Base-by-base conservation (phyloP, 164 flowering plant genomes). In the Macadamia integrifolia region DNA sequence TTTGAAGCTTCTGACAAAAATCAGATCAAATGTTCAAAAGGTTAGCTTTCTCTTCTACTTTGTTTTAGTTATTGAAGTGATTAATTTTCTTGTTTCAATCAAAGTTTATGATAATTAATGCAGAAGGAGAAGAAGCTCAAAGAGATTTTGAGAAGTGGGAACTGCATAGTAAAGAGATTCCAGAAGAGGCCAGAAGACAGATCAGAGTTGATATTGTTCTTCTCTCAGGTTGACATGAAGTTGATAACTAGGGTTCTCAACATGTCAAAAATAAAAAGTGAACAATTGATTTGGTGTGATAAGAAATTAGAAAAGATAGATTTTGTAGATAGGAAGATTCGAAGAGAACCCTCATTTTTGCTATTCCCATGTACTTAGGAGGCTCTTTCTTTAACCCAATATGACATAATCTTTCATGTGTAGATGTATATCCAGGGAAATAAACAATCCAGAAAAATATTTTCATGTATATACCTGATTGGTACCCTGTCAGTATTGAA, bases 61-160 rank as follows among this genome's bases (percentile, higher is more conserved):
- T 53, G 17, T 12, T 46, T 23, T 11, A 11, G 7, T 46, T 46
- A 0, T 46, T 46, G 12, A 46, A 43, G 48, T 10, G 13, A 10
- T 9, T 12, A 14, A 15, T 12, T 3, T 50, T 14, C 55, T 50
- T 50, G 55, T 14, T 50, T 14, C 3, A 50, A 50, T 14, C 23
- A 23, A 23, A 23, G 23, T 23, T 23, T 23, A 23, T 23, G 23
- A 23, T 23, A 23, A 23, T 23, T 23, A 23, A 23, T 82, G 84
- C 90, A 93, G 98, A 91, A 89, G 81, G 94, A 91, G 71, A 89
- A 73, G 63, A 87, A 61, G 83, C 78, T 93, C 0, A 87, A 80
- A 65, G 97, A 91, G 58, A 48, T 86, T n/a, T 6, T 71, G 78
- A 89, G 93, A 72, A 84, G 83, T 65, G 80, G 87, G 29, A 87